Evolutionary conservation across 495 filamentous ascomycete genomes (phyloP).

Genomic region (Astrocystis sublimbata): DNA sequence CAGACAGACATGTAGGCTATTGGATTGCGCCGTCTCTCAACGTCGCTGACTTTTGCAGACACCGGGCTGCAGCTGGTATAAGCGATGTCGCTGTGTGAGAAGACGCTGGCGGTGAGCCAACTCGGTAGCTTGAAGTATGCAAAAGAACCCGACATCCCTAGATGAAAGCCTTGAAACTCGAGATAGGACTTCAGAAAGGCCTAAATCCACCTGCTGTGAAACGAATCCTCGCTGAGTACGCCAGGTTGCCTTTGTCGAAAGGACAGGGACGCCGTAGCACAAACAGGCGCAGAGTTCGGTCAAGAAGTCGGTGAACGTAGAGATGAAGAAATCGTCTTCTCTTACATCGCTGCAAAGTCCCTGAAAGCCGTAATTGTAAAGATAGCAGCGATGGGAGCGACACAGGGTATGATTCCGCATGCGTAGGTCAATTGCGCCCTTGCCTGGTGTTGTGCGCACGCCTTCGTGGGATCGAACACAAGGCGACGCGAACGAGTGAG

Average conservation of each 20-base stretch:
- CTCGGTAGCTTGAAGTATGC: slow-evolving; percentile 7
- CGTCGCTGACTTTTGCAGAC: slow-evolving; percentile 1
- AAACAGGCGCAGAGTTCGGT: background rate
- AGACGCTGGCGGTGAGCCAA: slow-evolving; percentile 7
- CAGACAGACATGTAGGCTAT: no score
- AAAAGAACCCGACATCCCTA: background rate
- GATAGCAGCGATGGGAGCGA: background rate
- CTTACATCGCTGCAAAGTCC: background rate
- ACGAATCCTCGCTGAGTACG: background rate
- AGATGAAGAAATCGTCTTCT: background rate
- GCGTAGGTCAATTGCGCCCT: background rate
- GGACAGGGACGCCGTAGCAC: background rate
- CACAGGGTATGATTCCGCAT: background rate
- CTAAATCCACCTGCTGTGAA: background rate
- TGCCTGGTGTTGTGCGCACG: background rate
- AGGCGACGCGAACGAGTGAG: background rate
- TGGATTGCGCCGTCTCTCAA: background rate
- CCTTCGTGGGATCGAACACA: background rate
- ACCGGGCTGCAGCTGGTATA: background rate
- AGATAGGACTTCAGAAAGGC: background rate
- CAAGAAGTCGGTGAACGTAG: slow-evolving; percentile 2
- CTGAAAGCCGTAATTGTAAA: background rate
- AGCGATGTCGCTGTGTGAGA: background rate
- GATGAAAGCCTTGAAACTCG: background rate
- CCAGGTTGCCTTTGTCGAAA: background rate